Evolutionary conservation across 2,329 filamentous ascomycete species (phyloP).

Genomic region (Fusarium graminum): DNA sequence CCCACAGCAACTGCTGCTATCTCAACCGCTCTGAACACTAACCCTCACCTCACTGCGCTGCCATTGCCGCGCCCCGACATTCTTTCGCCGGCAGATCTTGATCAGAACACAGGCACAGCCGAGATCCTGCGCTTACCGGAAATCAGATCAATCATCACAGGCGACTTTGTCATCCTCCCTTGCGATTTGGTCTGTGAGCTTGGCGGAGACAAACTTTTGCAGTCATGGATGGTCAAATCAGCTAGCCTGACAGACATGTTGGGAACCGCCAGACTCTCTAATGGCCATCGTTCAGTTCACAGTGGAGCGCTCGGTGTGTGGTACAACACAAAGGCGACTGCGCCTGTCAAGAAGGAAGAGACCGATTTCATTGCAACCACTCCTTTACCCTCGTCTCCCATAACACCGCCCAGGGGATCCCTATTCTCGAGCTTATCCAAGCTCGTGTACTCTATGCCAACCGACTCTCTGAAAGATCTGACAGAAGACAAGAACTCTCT

Average conservation of each 20-base stretch:
- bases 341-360: slow-evolving; percentile 87
- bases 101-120: slow-evolving; percentile 88
- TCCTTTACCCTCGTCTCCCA: slow-evolving; percentile 70
- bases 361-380: slow-evolving; percentile 91
- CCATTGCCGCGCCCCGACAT: slow-evolving; percentile 80
- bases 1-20: slow-evolving; percentile 76
- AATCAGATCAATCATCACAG: slow-evolving; percentile 80
- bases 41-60: slow-evolving; percentile 80
- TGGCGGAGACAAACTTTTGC: slow-evolving; percentile 82
- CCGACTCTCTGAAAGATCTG: slow-evolving; percentile 87
- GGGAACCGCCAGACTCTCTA: slow-evolving; percentile 60
- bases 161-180: slow-evolving; percentile 90
- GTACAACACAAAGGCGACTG: slow-evolving; percentile 85
- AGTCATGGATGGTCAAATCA: slow-evolving; percentile 92
- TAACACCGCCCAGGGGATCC: slow-evolving; percentile 64
- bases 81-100: slow-evolving; percentile 79
- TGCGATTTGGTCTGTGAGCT: slow-evolving; percentile 95
- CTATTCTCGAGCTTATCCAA: slow-evolving; percentile 78
- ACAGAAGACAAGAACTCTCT: slow-evolving; percentile 80
- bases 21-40: slow-evolving; percentile 77
- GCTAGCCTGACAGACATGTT: slow-evolving; percentile 75
- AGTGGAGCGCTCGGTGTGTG: slow-evolving; percentile 89
- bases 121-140: slow-evolving; percentile 88
- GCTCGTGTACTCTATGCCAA: slow-evolving; percentile 87
- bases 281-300: slow-evolving; percentile 57